Conservation (phyloP, 2,329 filamentous ascomycete species). For the Graphilbum ipis-grandicollis region DNA sequence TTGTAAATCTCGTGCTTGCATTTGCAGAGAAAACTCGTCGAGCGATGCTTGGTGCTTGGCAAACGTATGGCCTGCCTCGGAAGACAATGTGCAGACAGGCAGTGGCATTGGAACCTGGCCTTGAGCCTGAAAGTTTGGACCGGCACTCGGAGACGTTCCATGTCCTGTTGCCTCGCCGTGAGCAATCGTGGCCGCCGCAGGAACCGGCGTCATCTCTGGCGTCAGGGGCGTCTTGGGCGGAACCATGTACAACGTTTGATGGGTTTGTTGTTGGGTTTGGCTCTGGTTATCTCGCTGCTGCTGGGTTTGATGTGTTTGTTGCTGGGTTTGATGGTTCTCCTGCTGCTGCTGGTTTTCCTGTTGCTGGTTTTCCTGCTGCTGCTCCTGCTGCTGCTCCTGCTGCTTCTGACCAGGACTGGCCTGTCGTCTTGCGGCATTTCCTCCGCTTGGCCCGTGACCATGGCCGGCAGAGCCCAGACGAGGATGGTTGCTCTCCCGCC, state of each 20-base stretch:
- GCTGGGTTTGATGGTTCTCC: slow-evolving; percentile 9
- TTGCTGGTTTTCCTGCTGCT: background rate
- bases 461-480: slow-evolving; percentile 20
- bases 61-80: slow-evolving; percentile 5
- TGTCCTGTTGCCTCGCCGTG: background rate
- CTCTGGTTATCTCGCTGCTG: too few species aligned
- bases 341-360: slow-evolving; percentile 5
- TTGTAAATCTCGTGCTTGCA: slow-evolving; percentile 6
- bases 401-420: too few species aligned
- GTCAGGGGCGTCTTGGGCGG: slow-evolving; percentile 17
- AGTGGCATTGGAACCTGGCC: background rate
- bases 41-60: slow-evolving; percentile 11
- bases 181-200: background rate
- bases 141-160: too few species aligned
- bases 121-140: too few species aligned
- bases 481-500: slow-evolving; percentile 42
- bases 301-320: background rate
- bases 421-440: too few species aligned
- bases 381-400: background rate
- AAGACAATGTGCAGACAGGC: background rate
- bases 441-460: too few species aligned
- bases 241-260: too few species aligned
- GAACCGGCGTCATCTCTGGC: slow-evolving; percentile 24
- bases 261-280: too few species aligned
- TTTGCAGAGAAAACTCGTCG: slow-evolving; percentile 9